Base-by-base conservation (phyloP, 2,329 filamentous ascomycete genomes). In the Tolypocladium guangdongense region DNA sequence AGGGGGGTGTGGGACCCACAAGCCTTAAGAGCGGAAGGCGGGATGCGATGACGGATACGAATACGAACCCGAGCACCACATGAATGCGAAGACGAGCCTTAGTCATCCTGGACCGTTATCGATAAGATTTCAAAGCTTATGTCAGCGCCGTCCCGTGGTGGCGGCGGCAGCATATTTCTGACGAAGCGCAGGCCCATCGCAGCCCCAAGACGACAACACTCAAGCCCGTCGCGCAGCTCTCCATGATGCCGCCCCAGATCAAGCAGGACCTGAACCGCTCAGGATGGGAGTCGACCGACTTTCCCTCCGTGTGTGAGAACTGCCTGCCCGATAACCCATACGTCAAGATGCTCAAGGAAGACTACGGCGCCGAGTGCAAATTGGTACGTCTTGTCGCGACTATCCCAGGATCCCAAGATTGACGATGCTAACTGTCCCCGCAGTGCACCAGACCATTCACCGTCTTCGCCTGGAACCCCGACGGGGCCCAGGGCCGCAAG, bases 301-400 rank as follows among this genome's bases (percentile, higher is more conserved):
- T 93, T 64, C 89, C 89, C 10, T 91, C 87, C 3, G 87, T 93
- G 36, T 93, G 83, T 75, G 93, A 99, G 72, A 90, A 85, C 66
- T 99, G 93, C 68, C 81, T 99, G 2, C 91, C 92, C 18, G 91
- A 96, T 57, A 97, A 97, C 64, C 92, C 92, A 2, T 99, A 95
- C 65, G 93, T 99, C 45, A 93, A 97, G 72, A 97, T 99, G 91
- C 78, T 99, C 56, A 99, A 99, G 72, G 90, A 97, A 67, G 92
- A 99, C 69, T 85, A 95, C 64, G 93, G 90, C 63, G 88, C 87
- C 54, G 87, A 91, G 72, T 90, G 87, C 78, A 88, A 88, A 75
- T 75, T 88, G 60, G 71, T 74, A 64, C 52, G 67, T 55, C 50
- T 24, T 46, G 39, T 53, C 16, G 5, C 27, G 30, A 27, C 16